These are phyloP conservation scores for Epichloe baconii DNA, from an alignment of 2,329 filamentous ascomycete species.

Conservation along the genomic window DNA sequence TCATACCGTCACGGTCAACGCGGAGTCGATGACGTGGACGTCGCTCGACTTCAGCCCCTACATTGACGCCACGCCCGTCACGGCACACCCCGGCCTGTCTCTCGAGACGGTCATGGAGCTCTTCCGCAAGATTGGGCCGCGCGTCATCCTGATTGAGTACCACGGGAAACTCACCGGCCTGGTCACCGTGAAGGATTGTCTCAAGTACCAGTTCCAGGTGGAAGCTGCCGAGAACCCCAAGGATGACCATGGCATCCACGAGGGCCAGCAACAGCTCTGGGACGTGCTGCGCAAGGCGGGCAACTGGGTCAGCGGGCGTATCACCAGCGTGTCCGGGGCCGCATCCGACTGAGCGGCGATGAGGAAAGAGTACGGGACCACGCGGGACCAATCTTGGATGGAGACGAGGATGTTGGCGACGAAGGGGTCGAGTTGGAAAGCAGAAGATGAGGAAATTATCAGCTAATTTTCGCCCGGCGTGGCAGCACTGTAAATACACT, in stretches of 20 bases:
- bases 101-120: conserved; percentile 97
- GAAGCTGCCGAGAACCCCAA: conserved; percentile 70
- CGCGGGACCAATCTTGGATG: conserved; percentile 29
- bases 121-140: conserved; percentile 93
- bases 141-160: conserved; percentile 86
- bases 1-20: conserved; percentile 39
- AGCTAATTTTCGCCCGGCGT: too few species aligned
- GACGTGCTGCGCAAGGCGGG: conserved; percentile 36
- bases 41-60: conserved; percentile 73
- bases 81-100: conserved; percentile 79
- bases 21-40: conserved; percentile 39
- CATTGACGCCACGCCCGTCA: conserved; percentile 78
- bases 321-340: conserved; percentile 42
- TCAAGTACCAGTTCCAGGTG: conserved; percentile 95
- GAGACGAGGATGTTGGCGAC: conserved; percentile 27
- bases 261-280: conserved; percentile 56
- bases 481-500: too few species aligned
- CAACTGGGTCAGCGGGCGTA: conserved; percentile 44
- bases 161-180: conserved; percentile 71
- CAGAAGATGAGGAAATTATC: conserved; percentile 11
- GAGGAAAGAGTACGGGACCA: conserved; percentile 28
- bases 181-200: conserved; percentile 90
- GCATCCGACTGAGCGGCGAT: conserved; percentile 37
- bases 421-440: conserved; percentile 32
- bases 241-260: conserved; percentile 40